A percentile compares a stretch with the other conserved stretches of the same genome.
phyloP scores from a whole-genome alignment of 1,139 yeast species.

The Sugiyamaella paludigena region DNA sequence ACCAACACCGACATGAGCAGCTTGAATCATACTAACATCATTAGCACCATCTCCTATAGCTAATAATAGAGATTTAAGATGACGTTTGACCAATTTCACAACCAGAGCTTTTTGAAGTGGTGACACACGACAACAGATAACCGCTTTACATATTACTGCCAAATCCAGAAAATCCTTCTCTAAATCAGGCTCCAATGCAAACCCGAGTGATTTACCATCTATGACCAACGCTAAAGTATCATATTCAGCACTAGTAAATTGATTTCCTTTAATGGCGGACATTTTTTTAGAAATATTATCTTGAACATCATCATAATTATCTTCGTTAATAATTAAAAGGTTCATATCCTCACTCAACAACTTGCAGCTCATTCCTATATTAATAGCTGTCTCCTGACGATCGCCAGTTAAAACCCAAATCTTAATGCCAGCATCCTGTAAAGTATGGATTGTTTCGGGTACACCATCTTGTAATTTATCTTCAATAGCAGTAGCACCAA shows the following conservation, averaged over 20 bases:
- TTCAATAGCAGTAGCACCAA: conserved; percentile 97
- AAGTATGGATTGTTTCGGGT: conserved; percentile 86
- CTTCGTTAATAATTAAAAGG: conserved; percentile 83
- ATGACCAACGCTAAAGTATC: conserved; percentile 86
- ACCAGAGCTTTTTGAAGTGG: conserved; percentile 97
- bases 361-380: conserved; percentile 97
- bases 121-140: conserved; percentile 94
- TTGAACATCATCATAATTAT: conserved; percentile 67
- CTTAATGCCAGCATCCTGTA: conserved; percentile 88
- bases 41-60: conserved; percentile 99
- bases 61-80: conserved; percentile 67
- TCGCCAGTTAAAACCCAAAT: conserved; percentile 99
- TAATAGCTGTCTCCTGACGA: conserved; percentile 95
- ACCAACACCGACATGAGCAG: conserved; percentile 98
- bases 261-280: conserved; percentile 63
- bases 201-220: conserved; percentile 88
- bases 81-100: conserved; percentile 82
- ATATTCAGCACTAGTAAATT: conserved; percentile 49
- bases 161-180: conserved; percentile 77
- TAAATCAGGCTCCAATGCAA: conserved; percentile 75
- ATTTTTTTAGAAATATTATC: conserved; percentile 72
- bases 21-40: conserved; percentile 98
- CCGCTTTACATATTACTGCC: conserved; percentile 89
- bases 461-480: conserved; percentile 96
- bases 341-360: conserved; percentile 95